phyloP scores from a whole-genome alignment of 2,329 filamentous ascomycete species.

The Alternaria burnsii region DNA sequence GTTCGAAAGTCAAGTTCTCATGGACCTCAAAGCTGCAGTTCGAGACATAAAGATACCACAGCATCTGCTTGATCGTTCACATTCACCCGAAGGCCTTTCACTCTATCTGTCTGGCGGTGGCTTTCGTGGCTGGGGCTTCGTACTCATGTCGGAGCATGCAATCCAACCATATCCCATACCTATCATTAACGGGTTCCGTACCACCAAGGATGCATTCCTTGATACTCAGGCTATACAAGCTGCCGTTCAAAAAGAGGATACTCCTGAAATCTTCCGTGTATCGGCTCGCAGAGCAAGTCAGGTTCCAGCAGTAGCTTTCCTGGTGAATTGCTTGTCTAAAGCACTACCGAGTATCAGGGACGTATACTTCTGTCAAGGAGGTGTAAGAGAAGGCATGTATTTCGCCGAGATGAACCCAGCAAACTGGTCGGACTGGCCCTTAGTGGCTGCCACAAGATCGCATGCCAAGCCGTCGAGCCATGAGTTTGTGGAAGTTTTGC shows the following conservation, averaged over 20 bases:
- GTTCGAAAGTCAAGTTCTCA: conserved; percentile 63
- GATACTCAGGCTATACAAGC: conserved; percentile 58
- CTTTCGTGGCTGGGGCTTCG: conserved; percentile 89
- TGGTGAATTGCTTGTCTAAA: conserved; percentile 77
- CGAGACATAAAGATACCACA: conserved; percentile 64
- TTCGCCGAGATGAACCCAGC: conserved; percentile 72
- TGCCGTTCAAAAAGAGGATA: conserved; percentile 51
- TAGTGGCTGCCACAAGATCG: conserved; percentile 67
- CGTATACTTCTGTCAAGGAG: conserved; percentile 86
- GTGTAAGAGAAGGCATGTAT: conserved; percentile 83
- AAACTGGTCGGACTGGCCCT: conserved; percentile 71
- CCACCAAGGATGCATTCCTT: conserved; percentile 68
- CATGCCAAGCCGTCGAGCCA: conserved; percentile 61
- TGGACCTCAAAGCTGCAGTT: conserved; percentile 69
- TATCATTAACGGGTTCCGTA: conserved; percentile 80
- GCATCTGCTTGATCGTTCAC: conserved; percentile 53
- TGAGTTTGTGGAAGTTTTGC: conserved; percentile 60
- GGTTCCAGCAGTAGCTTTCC: conserved; percentile 82
- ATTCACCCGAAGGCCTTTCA: conserved; percentile 52
- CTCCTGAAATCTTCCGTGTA: conserved; percentile 69
- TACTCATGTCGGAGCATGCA: conserved; percentile 80
- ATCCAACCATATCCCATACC: conserved; percentile 84
- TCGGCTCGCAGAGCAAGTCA: conserved; percentile 81
- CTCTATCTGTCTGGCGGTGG: conserved; percentile 90
- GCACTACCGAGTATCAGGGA: conserved; percentile 72